Evolutionary conservation across 495 filamentous ascomycete genomes (phyloP), one percentile per base, ranked within the genome.

Genomic region (Xylaria nigripes): DNA sequence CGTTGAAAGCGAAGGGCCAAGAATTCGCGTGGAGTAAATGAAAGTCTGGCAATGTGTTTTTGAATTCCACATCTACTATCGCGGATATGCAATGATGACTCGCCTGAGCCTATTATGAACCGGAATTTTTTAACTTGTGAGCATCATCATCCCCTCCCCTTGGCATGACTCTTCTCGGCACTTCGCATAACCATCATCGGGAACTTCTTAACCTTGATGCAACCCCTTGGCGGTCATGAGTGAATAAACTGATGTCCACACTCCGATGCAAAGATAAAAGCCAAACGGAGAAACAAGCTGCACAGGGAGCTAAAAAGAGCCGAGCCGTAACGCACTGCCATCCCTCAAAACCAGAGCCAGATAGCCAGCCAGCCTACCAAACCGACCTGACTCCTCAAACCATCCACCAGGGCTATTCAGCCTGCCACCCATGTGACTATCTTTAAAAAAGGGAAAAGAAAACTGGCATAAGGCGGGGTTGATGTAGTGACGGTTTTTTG

Each of bases 241-340:
- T 29, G 22, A 32, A 30, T 22, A n/a, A 52, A 19, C 41, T 34
- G 27, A 21, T 8, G 30, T 22, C 41, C 50, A 34, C 50, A 21
- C 50, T 36, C 27, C 19, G 40, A 45, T 48, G 30, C 61, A 59
- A 44, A 21, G 32, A 8, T 16, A 38, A 29, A 25, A 25, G 46
- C 29, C 34, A 41, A 23, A 46, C n/a, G n/a, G 27, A 29, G 36
- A 47, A 3, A 82, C 86, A 61, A 85, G 61, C 56, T 86, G 54
- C 55, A 86, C 7, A 49, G 21, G 34, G 40, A 49, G 53, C 46
- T 45, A 43, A 48, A 43, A 32, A 52, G 16, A 40, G 36, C n/a
- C 36, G 45, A 32, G 53, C 47, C 54, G 18, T 42, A 56, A 56
- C 54, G 41, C 54, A 56, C 47, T 43, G 47, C 48, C 47, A 56